phyloP scores from a whole-genome alignment of 2,329 filamentous ascomycete species.

The Arthrocladium fulminans region DNA sequence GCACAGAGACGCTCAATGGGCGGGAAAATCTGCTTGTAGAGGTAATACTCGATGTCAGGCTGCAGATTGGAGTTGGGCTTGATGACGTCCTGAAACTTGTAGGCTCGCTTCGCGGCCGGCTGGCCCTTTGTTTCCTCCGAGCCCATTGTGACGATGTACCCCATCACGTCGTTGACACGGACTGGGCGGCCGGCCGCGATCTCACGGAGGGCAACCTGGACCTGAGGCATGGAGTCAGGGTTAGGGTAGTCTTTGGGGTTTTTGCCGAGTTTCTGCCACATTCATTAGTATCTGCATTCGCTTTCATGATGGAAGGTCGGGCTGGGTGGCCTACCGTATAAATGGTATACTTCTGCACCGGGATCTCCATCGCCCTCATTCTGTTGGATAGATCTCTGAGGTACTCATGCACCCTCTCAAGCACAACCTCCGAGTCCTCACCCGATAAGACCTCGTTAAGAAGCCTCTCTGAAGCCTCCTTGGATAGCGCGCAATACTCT shows the following conservation, averaged over 20 bases:
- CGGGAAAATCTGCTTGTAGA: constrained; percentile 96
- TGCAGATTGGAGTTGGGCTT: constrained; percentile 66
- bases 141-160: constrained; percentile 76
- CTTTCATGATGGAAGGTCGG: no score
- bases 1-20: constrained; percentile 96
- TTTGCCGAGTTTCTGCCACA: constrained; percentile 71
- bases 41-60: constrained; percentile 94
- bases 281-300: constrained; percentile 8
- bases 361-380: constrained; percentile 73
- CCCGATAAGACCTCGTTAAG: constrained; percentile 93
- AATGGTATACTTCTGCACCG: constrained; percentile 85
- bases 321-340: constrained; percentile 57
- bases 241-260: constrained; percentile 89
- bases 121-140: constrained; percentile 53
- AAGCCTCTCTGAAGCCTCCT: constrained; percentile 83
- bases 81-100: constrained; percentile 72
- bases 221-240: constrained; percentile 88
- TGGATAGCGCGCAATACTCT: constrained; percentile 92
- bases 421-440: constrained; percentile 77
- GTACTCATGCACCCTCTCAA: constrained; percentile 88
- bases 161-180: constrained; percentile 90
- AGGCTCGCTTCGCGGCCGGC: constrained; percentile 74
- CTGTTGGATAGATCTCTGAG: constrained; percentile 72
- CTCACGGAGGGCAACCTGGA: constrained; percentile 86
- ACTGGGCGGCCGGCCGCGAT: constrained; percentile 77